Base-by-base conservation (phyloP, 306 rosid species). In the Cicer pinnatifidum region DNA sequence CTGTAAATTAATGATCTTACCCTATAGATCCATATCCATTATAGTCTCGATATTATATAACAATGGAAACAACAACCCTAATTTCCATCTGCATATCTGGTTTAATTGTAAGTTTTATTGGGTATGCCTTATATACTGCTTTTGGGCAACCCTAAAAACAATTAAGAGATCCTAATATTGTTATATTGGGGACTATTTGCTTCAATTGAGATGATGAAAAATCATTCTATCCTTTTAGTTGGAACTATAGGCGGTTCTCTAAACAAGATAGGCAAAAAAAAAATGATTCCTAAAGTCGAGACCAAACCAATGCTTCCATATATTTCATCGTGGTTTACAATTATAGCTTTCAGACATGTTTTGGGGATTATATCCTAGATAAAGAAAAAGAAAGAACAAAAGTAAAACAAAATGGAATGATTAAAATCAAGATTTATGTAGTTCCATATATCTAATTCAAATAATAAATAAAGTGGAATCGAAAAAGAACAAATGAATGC, bases 101-200 rank as follows among this genome's bases (percentile, higher is more conserved):
- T 63, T 67, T 23, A 47, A 17, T 51, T 69, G 61, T 47, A 35
- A 69, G 46, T 50, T 69, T 69, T 67, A 23, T 41, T 12, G 1
- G 45, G 28, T 47, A 68, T 7, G 12, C 28, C 39, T 69, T 37
- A n/a, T 68, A 47, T 28, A 12, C 8, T 28, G 12, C 45, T 69
- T 69, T 50, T 50, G 62, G 47, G 44, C 51, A 53, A 39, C 53
- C 67, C 54, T 66, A 17, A 17, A 38, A 64, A 40, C 69, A 64
- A 64, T 37, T 16, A 62, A 39, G 69, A 63, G 51, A 13, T 13
- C 12, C 13, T 7, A 39, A 39, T 39, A 39, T 39, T 45, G 6
- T 6, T 6, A 50, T 50, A 50, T 50, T 50, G 20, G 56, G n/a
- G 19, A 8, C 19, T 13, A 7, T 5, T 50, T 50, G 11, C 20